Evolutionary conservation across 2,329 filamentous ascomycete genomes (phyloP), one percentile per base, ranked within the genome.

Genomic region (Colletotrichum melonis): DNA sequence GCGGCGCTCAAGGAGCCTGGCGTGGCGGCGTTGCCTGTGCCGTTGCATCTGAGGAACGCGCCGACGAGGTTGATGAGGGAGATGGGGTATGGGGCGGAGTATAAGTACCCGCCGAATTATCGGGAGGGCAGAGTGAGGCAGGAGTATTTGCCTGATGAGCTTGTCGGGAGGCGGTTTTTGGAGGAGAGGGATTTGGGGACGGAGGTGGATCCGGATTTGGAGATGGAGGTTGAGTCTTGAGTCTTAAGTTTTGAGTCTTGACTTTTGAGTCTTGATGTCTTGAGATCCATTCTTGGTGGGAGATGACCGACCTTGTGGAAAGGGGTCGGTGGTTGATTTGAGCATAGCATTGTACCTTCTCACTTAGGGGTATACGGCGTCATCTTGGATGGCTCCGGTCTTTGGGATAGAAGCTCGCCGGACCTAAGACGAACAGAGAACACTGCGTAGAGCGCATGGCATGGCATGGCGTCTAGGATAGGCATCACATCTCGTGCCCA

Each of bases 51-150:
- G 72, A 87, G 97, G 72, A 98, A 98, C 82, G 97, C 97, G 9
- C 96, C 97, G 0, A 98, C 97, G 1, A 89, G 92, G 76, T 81
- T 98, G 76, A 97, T 99, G 96, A 94, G 95, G 78, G 96, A 98
- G 77, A 85, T 98, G 76, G 96, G 95, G 0, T 97, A 95, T 79
- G 95, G 95, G 0, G 92, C 91, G 63, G 94, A 95, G 80, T 99
- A 99, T 83, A 98, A 98, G 82, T 98, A 99, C 80, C 97, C 97
- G 77, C 97, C 97, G 0, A 94, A 97, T 77, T 99, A 96, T 79
- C 84, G 89, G 63, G 91, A 95, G 74, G 97, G 97, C 0, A 90
- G 86, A 77, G 96, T 98, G 0, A 89, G 87, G 75, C 97, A 99
- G 84, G 93, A 95, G 28, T 99, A 98, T 82, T 82, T 99, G n/a